phyloP scores from a whole-genome alignment of 805 yeast genomes.

The Yamadazyma takamatsuzukensis region DNA sequence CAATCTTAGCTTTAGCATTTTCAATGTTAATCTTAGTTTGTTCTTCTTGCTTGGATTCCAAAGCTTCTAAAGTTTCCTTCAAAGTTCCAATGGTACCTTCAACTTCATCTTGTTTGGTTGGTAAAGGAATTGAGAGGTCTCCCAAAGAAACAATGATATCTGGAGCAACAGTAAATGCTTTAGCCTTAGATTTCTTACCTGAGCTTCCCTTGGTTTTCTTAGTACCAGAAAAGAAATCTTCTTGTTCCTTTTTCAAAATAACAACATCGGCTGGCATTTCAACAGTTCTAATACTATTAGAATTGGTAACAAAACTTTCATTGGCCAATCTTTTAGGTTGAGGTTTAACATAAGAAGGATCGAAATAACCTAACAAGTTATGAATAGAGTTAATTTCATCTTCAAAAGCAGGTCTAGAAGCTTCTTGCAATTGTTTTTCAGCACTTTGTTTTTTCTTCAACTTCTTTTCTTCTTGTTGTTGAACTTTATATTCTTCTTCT shows the following conservation, averaged over 20 bases:
- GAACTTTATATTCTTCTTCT: slow-evolving; percentile 61
- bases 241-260: slow-evolving; percentile 60
- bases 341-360: slow-evolving; percentile 70
- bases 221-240: slow-evolving; percentile 51
- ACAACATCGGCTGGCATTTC: slow-evolving; percentile 64
- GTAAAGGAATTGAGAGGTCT: slow-evolving; percentile 73
- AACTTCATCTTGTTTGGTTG: slow-evolving; percentile 71
- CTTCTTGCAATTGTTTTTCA: slow-evolving; percentile 68
- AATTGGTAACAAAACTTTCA: slow-evolving; percentile 20
- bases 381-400: slow-evolving; percentile 75
- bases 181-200: slow-evolving; percentile 52
- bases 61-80: slow-evolving; percentile 67
- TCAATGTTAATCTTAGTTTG: slow-evolving; percentile 74
- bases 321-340: slow-evolving; percentile 29
- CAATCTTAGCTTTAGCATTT: slow-evolving; percentile 73
- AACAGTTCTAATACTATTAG: slow-evolving; percentile 43
- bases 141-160: slow-evolving; percentile 73
- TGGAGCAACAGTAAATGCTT: slow-evolving; percentile 71
- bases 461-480: slow-evolving; percentile 48
- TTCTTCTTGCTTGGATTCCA: slow-evolving; percentile 69
- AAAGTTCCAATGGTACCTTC: slow-evolving; percentile 61
- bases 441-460: slow-evolving; percentile 52
- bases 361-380: slow-evolving; percentile 67
- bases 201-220: slow-evolving; percentile 35
- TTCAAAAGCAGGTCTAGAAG: slow-evolving; percentile 80